These are phyloP conservation scores for Russula virescens DNA, from an alignment of 768 basidiomycete species.

Conservation along the genomic window DNA sequence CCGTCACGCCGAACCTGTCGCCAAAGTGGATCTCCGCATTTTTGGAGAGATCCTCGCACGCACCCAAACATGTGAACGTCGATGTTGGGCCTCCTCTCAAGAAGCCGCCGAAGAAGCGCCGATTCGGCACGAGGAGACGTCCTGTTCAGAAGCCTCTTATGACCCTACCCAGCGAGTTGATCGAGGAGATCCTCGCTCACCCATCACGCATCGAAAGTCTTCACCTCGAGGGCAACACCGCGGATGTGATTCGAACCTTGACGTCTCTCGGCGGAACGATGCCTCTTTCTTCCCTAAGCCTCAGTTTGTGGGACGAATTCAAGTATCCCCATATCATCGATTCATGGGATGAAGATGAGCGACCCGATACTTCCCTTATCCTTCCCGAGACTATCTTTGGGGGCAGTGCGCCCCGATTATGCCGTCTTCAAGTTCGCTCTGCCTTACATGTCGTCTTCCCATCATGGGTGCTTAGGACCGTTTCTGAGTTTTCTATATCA, in stretches of 20 bases:
- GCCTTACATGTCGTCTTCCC: conserved; percentile 4
- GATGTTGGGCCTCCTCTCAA: not conserved
- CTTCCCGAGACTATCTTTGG: conserved; percentile 2
- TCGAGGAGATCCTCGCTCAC: not conserved
- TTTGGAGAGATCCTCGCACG: not conserved
- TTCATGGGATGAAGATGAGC: not conserved
- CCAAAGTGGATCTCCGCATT: not conserved
- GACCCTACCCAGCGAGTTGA: not conserved
- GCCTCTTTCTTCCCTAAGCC: not conserved
- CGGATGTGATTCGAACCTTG: not conserved
- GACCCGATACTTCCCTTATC: not conserved
- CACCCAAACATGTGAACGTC: not conserved
- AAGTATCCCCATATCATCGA: not conserved
- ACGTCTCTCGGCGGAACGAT: not conserved
- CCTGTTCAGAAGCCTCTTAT: not conserved
- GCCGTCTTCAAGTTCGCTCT: not conserved
- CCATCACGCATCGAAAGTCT: not conserved
- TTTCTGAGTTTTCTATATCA: conserved; percentile 6
- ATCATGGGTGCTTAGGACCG: not conserved
- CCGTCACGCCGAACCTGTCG: conserved; percentile 2
- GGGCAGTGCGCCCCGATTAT: not conserved
- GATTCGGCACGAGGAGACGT: not conserved
- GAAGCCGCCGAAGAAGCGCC: not conserved
- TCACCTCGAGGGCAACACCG: conserved; percentile 2
- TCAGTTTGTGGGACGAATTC: not conserved